Base-by-base conservation (phyloP, 805 yeast species). In the Wickerhamomyces strasburgensis region DNA sequence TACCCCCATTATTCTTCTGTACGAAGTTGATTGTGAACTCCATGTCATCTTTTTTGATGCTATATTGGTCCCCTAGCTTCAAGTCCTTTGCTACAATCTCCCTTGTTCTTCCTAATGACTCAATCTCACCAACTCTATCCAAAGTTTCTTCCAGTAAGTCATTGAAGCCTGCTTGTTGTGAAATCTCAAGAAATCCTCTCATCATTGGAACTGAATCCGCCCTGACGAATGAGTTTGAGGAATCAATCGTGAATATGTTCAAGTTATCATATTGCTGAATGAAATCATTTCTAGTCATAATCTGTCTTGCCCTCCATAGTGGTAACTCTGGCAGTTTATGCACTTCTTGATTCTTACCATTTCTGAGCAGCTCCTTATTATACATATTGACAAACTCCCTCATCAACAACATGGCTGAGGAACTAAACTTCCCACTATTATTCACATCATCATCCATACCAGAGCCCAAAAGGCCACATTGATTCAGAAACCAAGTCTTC, bases 121-220 rank as follows among this genome's bases (percentile, higher is more conserved):
- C 95, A 34, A 85, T 85, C 18, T 78, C 90, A 4, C 74, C 70
- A 3, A 85, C 84, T 34, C 95, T 63, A 35, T 78, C 75, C 8
- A 75, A 59, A 0, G 90, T 80, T 34, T 80, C 84, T 14, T 72
- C 70, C 19, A 85, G 59, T 16, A 84, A 60, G 39, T 78, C 72
- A 31, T 81, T 79, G 46, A 85, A 85, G 7, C 81, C 84, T 1
- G 85, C 83, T 58, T 75, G 78, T 3, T 74, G 62, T 2, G 80
- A 80, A 35, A 85, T 81, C 53, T 85, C 94, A 41, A 83, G 75
- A 55, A 85, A 85, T 5, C 90, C 94, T 47, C 89, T 71, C 94
- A 85, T 83, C 94, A 85, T 84, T 1, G 90, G 89, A 3, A 83
- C 82, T 7, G 86, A 78, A 56, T 85, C 95, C 0, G 95, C 90